A percentile compares a stretch with the other conserved stretches of the same genome.
phyloP scores from a whole-genome alignment of 1,284 basidiomycete species.

The Flammula alnicola region DNA sequence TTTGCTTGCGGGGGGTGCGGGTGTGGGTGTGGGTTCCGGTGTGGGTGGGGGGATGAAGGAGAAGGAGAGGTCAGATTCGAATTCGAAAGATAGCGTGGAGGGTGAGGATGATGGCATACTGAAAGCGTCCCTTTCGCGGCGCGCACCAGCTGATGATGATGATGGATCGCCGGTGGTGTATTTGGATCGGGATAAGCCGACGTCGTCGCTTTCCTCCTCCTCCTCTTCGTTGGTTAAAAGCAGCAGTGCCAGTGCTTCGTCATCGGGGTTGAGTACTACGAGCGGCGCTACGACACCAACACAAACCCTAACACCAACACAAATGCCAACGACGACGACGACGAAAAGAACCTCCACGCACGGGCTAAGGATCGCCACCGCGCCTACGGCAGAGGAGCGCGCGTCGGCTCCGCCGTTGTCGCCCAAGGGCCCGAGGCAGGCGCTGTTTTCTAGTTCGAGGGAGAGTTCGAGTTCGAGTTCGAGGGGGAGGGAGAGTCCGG shows the following conservation, averaged over 20 bases:
- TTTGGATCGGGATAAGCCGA: no score
- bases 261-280: no score
- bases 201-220: no score
- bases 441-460: not conserved
- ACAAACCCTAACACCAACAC: no score
- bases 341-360: constrained; percentile 1
- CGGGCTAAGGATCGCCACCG: constrained; percentile 4
- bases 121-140: constrained; percentile 20
- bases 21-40: no score
- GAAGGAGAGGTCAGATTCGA: not conserved
- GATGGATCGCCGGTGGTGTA: no score
- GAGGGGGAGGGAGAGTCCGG: not conserved
- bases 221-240: no score
- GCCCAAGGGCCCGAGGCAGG: constrained; percentile 15
- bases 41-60: not conserved
- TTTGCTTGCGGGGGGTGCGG: constrained; percentile 26
- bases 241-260: no score
- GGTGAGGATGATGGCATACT: not conserved
- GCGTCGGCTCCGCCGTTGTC: constrained; percentile 1
- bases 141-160: not conserved
- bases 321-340: not conserved
- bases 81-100: not conserved
- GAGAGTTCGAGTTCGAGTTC: not conserved
- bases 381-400: constrained; percentile 2
- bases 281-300: no score